Evolutionary conservation across 176 grass and related monocot species (phyloP), one percentile per base, ranked within the genome.

Genomic region (Typha latifolia): DNA sequence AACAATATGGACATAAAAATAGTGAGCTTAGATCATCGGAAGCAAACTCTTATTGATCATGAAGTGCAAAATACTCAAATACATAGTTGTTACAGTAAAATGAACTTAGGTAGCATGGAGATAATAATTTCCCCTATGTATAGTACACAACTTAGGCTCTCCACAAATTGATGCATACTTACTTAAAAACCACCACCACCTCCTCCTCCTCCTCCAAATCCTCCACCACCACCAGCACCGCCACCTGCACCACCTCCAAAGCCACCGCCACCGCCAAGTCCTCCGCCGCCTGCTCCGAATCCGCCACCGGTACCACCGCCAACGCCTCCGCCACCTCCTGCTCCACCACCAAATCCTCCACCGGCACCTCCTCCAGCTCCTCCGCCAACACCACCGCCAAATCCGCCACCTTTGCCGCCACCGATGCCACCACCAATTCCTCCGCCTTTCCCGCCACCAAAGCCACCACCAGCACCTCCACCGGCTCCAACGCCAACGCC

Each of bases 271-370:
- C 49, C 67, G 0, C 75, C 81, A 0, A 12, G 26, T 0, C 55
- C 71, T 0, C 52, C 64, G 1, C 76, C 82, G 4, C 10, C 77
- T 2, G 69, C 78, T 0, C 72, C 82, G 0, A 10, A 29, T 9
- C 62, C 64, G 0, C 32, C 32, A 1, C 80, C 80, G 0, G 51
- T 11, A 1, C 81, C 82, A 1, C 34, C 79, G 0, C 49, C 72
- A 1, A 16, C 62, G 7, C 80, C 80, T 1, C 69, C 69, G 0
- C 79, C 72, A 2, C 18, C 47, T 0, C 61, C 61, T 0, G 13
- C 14, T 0, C 74, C 74, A 0, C 0, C 2, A 3, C 72, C 73
- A 0, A 6, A 24, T 0, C 68, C 68, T 3, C 27, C 55, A 1
- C 66, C 71, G 0, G n/a, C n/a, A n/a, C 62, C 77, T 8, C 32